Percentiles rank a stretch among this genome's conserved stretches.
Conservation (phyloP, 2,329 filamentous ascomycete genomes). For the Orbilia quercus region DNA sequence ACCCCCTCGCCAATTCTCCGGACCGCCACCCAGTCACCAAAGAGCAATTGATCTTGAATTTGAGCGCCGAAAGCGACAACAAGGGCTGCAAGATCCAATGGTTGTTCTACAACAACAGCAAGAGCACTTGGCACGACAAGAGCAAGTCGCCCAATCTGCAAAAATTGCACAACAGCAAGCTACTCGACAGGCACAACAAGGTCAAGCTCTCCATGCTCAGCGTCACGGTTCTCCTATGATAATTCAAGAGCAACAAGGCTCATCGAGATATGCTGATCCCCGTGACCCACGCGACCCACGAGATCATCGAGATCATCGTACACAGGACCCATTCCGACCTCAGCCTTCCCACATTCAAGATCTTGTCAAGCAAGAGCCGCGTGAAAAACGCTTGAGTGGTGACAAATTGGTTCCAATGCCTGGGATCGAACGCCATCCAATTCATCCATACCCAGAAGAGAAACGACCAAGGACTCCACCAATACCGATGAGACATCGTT, state of each 20-base stretch:
- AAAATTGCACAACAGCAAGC: conserved; percentile 38
- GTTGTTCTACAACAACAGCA: conserved; percentile 45
- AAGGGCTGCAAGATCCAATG: conserved; percentile 32
- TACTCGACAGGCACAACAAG: conserved; percentile 7
- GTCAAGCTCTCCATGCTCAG: conserved; percentile 18
- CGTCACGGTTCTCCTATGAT: conserved; percentile 18
- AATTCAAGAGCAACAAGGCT: conserved; percentile 30
- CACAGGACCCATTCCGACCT: conserved; percentile 41
- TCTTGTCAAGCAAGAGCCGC: conserved; percentile 41
- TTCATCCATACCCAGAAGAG: conserved; percentile 41
- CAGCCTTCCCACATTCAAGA: conserved; percentile 42
- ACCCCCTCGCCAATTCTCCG: conserved; percentile 19
- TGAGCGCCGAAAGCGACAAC: conserved; percentile 33
- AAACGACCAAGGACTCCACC: conserved; percentile 38
- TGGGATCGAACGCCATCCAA: conserved; percentile 31
- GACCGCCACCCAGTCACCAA: conserved; percentile 29
- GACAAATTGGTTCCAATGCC: conserved; percentile 48
- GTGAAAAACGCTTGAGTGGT: conserved; percentile 35
- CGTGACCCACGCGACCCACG: conserved; percentile 17
- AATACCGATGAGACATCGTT: conserved; percentile 23
- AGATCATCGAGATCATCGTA: conserved; percentile 23
- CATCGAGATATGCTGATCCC: conserved; percentile 19
- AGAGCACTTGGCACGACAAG: conserved; percentile 43
- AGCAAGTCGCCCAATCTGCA: conserved; percentile 34
- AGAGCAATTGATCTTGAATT: conserved; percentile 42